Base-by-base conservation (phyloP, 208 protist species). In the Leishmania gerbilli region DNA sequence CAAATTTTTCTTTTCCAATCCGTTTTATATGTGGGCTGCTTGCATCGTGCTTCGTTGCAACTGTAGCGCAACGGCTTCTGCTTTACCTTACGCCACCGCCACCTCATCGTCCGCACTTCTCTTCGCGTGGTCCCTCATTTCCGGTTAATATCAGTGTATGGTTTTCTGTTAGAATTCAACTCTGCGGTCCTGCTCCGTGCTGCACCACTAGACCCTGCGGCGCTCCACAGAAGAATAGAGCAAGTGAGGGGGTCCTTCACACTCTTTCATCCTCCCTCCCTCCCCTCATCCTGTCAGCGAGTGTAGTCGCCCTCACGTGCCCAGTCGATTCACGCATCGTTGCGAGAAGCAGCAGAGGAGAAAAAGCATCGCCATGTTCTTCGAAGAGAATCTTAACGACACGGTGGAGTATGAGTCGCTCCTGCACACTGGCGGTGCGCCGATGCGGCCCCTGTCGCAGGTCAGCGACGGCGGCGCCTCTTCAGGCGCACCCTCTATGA, bases 371-470 rank as follows among this genome's bases (percentile, higher is more conserved):
- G 42, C 42, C 19, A 95, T 93, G 92, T 95, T 95, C 56, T 95
- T 95, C 79, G 92, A 92, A 60, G 92, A 95, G 11, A 87, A 89
- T 71, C 76, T 93, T 27, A 84, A 93, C 47, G 90, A 92, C 74
- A 79, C 85, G 27, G 71, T 84, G 27, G 88, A 86, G 40, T 79
- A 88, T 53, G 84, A 87, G 64, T 77, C 82, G 19, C 71, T 76
- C 34, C 64, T 81, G 37, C 58, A 55, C 19, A 72, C 77, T 31
- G 64, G 37, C 55, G 55, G n/a, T 1, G 72, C 49, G 21, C 7
- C 60, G 19, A 3, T 1, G 4, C 82, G 71, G 60, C 72, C 72
- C 8, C 77, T 85, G 1, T 85, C 82, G 27, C 82, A 85, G 55
- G 45, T 40, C 1, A 81, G 82, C 74, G 77, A 77, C 56, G 83